A percentile compares a stretch with the other conserved stretches of the same genome.
phyloP scores from a whole-genome alignment of 768 basidiomycete species.

The Leucosporidium yakuticum region DNA sequence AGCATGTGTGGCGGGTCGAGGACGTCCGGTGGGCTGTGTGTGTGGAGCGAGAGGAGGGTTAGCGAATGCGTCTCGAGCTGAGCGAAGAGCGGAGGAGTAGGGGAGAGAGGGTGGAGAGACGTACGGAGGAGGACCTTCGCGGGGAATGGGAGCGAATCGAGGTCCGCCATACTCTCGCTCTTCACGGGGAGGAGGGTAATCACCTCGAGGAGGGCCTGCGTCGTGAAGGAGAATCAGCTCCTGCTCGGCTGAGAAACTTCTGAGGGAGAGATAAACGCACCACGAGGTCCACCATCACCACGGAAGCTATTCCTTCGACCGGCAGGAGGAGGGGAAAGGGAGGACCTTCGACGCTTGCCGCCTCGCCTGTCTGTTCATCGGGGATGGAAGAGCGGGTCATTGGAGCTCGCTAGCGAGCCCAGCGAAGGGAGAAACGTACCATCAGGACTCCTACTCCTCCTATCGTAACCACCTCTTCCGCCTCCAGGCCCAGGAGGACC shows the following conservation, averaged over 20 bases:
- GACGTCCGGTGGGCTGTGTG: too few species aligned
- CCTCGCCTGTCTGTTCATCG: too few species aligned
- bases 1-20: conserved; percentile 28
- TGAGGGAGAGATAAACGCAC: neutral
- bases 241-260: neutral
- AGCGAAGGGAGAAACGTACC: neutral
- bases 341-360: neutral
- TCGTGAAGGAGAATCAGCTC: neutral
- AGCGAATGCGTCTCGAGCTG: too few species aligned
- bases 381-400: too few species aligned
- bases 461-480: neutral
- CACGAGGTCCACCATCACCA: too few species aligned
- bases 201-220: neutral
- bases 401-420: too few species aligned
- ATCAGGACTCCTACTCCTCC: neutral
- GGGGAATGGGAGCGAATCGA: neutral
- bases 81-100: neutral
- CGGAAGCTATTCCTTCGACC: neutral
- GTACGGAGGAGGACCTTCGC: neutral
- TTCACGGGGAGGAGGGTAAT: neutral
- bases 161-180: neutral
- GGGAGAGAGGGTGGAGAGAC: neutral
- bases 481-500: neutral
- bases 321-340: neutral
- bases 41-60: neutral